Conservation (phyloP, 495 filamentous ascomycete genomes). For the Penicillium salamii region DNA sequence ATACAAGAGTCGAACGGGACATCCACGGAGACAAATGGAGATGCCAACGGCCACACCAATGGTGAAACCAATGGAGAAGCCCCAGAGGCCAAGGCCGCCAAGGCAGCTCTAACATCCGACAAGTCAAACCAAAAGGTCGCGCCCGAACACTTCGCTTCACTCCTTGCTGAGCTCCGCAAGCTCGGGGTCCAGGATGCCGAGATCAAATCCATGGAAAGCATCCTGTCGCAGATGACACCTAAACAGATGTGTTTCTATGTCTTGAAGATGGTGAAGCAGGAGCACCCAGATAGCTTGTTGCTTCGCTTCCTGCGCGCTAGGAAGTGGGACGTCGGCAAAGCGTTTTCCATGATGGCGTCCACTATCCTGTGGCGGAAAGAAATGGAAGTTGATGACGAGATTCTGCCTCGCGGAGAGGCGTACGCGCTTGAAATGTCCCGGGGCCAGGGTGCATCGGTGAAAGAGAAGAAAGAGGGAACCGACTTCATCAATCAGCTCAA, state of each 20-base stretch:
- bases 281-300: constrained; percentile 76
- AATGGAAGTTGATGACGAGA: constrained; percentile 74
- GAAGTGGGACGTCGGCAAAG: constrained; percentile 88
- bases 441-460: constrained; percentile 40
- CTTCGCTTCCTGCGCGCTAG: constrained; percentile 81
- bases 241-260: constrained; percentile 25
- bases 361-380: constrained; percentile 85
- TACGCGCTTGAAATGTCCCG: constrained; percentile 54
- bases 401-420: constrained; percentile 69
- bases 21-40: neutral
- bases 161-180: constrained; percentile 18
- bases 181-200: constrained; percentile 19
- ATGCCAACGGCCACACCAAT: neutral
- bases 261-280: constrained; percentile 28
- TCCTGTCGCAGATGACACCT: constrained; percentile 20
- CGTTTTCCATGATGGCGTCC: constrained; percentile 81
- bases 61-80: neutral
- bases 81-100: constrained; percentile 5
- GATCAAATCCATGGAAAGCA: constrained; percentile 19
- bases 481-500: constrained; percentile 79
- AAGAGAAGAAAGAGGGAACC: constrained; percentile 56
- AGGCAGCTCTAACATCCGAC: constrained; percentile 10
- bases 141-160: constrained; percentile 9
- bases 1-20: neutral
- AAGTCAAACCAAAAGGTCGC: constrained; percentile 17